Base-by-base conservation (phyloP, 768 basidiomycete species). In the Psilocybe cyanescens region DNA sequence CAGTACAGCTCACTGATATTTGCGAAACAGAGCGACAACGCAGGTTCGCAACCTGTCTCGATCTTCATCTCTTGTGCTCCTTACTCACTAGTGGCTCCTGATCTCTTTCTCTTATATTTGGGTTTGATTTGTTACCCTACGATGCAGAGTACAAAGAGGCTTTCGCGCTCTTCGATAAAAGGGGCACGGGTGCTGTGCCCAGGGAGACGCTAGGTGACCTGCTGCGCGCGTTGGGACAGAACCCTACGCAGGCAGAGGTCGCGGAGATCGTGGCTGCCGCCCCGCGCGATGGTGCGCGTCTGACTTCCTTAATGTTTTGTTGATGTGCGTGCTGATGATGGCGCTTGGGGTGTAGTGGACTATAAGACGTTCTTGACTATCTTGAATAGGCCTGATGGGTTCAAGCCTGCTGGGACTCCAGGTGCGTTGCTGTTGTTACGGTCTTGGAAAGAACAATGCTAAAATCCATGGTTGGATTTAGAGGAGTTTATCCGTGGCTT, bases 401-500 rank as follows among this genome's bases (percentile, higher is more conserved):
- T 95, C 82, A 97, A 97, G 75, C 96, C 97, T 19, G 95, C 96
- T 9, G 96, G 96, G 3, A 97, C 95, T 47, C 92, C 94, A 61
- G 95, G 95, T 94, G 58, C 68, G 86, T 57, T 53, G 24, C 24
- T 24, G 24, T 24, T 24, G 24, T 24, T 24, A 24, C 2, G 24
- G 24, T 24, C 24, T 24, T 24, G 24, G 24, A 24, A 24, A 24
- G 24, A 24, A 24, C 24, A 24, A 2, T 24, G 24, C 24, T 24
- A 24, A 24, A 3, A 16, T 33, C 30, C n/a, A 33, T 17, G 11
- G 12, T 33, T 37, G 46, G 30, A 45, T 14, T 17, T 72, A 97
- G 97, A 98, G 83, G 97, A 99, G 72, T 99, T 99, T 79, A 94
- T 98, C 70, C 94, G 97, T 52, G 97, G 96, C 8, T 99, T 99